Percentiles rank a stretch among this genome's conserved stretches.
These are phyloP conservation scores for Penicillium sp. DNA, from an alignment of 2,329 filamentous ascomycete genomes.

Conservation along the genomic window DNA sequence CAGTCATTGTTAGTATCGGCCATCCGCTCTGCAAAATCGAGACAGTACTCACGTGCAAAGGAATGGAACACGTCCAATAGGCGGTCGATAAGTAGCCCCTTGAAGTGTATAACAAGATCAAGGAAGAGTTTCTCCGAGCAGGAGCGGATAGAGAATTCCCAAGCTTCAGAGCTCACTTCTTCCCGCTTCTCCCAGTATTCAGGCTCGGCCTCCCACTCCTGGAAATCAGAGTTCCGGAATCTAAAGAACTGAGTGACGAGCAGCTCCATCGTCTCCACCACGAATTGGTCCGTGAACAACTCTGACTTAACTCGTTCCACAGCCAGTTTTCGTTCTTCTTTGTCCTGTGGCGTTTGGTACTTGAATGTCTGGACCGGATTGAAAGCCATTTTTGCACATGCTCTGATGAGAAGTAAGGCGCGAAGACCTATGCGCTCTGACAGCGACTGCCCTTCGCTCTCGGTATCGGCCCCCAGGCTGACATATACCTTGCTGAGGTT, in stretches of 20 bases:
- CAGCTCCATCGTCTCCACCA: conserved; percentile 76
- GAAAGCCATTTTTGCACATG: conserved; percentile 81
- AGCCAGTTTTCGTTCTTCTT: conserved; percentile 71
- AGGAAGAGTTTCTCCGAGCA: conserved; percentile 93
- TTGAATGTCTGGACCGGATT: conserved; percentile 78
- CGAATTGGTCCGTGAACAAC: conserved; percentile 72
- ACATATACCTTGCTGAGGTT: conserved; percentile 69
- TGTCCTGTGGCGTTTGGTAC: conserved; percentile 70
- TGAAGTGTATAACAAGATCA: conserved; percentile 86
- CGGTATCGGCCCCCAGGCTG: conserved; percentile 45
- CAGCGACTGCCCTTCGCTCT: conserved; percentile 54
- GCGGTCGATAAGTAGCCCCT: conserved; percentile 72
- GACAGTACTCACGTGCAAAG: conserved; percentile 59
- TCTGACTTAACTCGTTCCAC: conserved; percentile 67
- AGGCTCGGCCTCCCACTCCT: conserved; percentile 89
- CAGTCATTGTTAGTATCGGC: conserved; percentile 14
- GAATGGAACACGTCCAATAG: conserved; percentile 78
- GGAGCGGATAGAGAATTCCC: conserved; percentile 87
- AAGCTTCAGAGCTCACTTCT: conserved; percentile 78
- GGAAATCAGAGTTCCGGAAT: conserved; percentile 78
- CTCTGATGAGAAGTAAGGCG: conserved; percentile 75
- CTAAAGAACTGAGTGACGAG: conserved; percentile 86
- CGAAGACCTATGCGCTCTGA: conserved; percentile 78
- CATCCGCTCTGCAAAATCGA: not conserved
- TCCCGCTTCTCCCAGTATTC: conserved; percentile 94